Percentiles rank a stretch among this genome's conserved stretches.
These are phyloP conservation scores for Kazachstania viticola DNA, from an alignment of 805 yeast genomes.

Conservation along the genomic window DNA sequence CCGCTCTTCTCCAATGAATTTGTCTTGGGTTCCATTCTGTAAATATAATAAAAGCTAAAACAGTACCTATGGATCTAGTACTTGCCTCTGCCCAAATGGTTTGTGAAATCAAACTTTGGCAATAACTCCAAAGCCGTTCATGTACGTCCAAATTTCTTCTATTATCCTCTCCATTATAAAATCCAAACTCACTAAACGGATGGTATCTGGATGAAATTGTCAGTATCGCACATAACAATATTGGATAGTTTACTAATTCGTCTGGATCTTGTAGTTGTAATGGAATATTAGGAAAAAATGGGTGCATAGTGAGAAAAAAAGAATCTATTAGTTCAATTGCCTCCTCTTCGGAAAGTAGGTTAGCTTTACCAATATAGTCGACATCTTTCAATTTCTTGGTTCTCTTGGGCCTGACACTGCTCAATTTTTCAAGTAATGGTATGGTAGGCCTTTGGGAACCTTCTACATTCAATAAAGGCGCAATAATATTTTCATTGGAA, in stretches of 20 bases:
- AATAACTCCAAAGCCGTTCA: slow-evolving; percentile 72
- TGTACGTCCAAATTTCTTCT: slow-evolving; percentile 51
- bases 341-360: slow-evolving; percentile 50
- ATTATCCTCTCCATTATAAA: slow-evolving; percentile 22
- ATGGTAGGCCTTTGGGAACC: slow-evolving; percentile 16
- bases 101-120: slow-evolving; percentile 69
- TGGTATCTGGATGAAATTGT: slow-evolving; percentile 77
- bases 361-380: slow-evolving; percentile 43
- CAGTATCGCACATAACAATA: slow-evolving; percentile 66
- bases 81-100: slow-evolving; percentile 93
- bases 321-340: slow-evolving; percentile 45
- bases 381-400: slow-evolving; percentile 39
- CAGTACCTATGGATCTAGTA: slow-evolving; percentile 77
- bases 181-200: slow-evolving; percentile 34
- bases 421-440: slow-evolving; percentile 25
- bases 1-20: slow-evolving; percentile 79
- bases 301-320: slow-evolving; percentile 73
- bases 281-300: slow-evolving; percentile 83
- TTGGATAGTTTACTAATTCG: slow-evolving; percentile 65
- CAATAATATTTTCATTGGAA: slow-evolving; percentile 11
- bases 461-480: slow-evolving; percentile 17
- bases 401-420: slow-evolving; percentile 25
- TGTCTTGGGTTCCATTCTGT: slow-evolving; percentile 97
- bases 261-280: slow-evolving; percentile 54
- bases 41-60: slow-evolving; percentile 69